Base-by-base conservation (phyloP, 116 monocot genomes). In the Papilionanthe hybrid region DNA sequence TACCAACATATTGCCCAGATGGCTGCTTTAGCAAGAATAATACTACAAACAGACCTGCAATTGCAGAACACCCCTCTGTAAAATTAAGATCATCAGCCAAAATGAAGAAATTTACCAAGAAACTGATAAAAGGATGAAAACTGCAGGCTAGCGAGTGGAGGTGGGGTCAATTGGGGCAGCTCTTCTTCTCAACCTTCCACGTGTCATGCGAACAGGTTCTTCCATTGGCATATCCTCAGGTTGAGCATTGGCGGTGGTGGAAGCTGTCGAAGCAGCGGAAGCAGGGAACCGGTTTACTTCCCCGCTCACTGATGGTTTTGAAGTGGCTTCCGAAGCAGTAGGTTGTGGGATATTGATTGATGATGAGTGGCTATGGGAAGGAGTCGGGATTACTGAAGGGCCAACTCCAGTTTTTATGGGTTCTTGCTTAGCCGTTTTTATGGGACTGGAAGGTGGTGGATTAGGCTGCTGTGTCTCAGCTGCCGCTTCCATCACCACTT, bases 201-300 rank as follows among this genome's bases (percentile, higher is more conserved):
- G 92, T 11, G 92, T 90, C 25, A 90, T 41, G 19, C 88, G 84
- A 19, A 93, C 76, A 2, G 90, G 77, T 56, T 93, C 92, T 77
- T 90, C 88, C 41, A 88, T 79, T 2, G 82, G 60, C 0, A 77
- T 81, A 78, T 88, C 86, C 68, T 83, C 79, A 1, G 73, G 69
- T 7, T 82, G 50, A 30, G 80, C 77, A 55, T 83, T 56, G 18
- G 47, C 80, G 12, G 84, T 5, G 4, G 75, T 10, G 22, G 79
- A 8, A 27, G 12, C 44, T 9, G 57, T 81, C 56, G 55, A 78
- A 12, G 78, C 44, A 17, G 72, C 76, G 41, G 55, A 78, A 18
- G 78, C 44, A n/a, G 72, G 72, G 41, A 57, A 30, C 72, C 78
- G 77, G 74, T 75, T 78, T 53, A 83, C 37, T 72, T 86, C 83